phyloP scores from a whole-genome alignment of 805 yeast species.

The Metschnikowia henanensis region DNA sequence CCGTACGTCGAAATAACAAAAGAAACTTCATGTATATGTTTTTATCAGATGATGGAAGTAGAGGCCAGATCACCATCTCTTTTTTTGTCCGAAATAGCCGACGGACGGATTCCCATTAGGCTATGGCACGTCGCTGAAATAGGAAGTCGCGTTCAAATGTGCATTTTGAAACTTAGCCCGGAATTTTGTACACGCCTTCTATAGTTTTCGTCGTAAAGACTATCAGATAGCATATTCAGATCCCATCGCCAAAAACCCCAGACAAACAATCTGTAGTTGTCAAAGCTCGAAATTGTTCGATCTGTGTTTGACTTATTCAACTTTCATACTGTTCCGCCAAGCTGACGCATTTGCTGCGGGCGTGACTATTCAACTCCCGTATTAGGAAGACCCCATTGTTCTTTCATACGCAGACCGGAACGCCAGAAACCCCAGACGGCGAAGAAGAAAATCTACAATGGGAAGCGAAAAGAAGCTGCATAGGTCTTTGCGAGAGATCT shows the following conservation, averaged over 20 bases:
- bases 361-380: background rate
- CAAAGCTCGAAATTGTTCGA: too few species aligned
- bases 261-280: too few species aligned
- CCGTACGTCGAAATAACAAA: too few species aligned
- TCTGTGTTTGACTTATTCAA: too few species aligned
- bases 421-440: background rate
- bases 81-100: too few species aligned
- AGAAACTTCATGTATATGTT: too few species aligned
- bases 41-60: too few species aligned
- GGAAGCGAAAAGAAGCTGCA: constrained; percentile 15
- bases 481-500: constrained; percentile 15
- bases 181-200: too few species aligned
- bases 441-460: constrained; percentile 6
- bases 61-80: too few species aligned
- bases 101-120: background rate
- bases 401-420: background rate
- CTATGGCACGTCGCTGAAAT: background rate
- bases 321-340: too few species aligned
- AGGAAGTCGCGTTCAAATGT: constrained; percentile 4
- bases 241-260: too few species aligned
- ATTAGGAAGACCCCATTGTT: constrained; percentile 3
- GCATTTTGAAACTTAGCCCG: background rate
- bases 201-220: too few species aligned
- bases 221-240: background rate
- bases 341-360: background rate